A percentile compares a stretch with the other conserved stretches of the same genome.
phyloP scores from a whole-genome alignment of 1,284 basidiomycete species.

The Cutaneotrichosporon curvatum region DNA sequence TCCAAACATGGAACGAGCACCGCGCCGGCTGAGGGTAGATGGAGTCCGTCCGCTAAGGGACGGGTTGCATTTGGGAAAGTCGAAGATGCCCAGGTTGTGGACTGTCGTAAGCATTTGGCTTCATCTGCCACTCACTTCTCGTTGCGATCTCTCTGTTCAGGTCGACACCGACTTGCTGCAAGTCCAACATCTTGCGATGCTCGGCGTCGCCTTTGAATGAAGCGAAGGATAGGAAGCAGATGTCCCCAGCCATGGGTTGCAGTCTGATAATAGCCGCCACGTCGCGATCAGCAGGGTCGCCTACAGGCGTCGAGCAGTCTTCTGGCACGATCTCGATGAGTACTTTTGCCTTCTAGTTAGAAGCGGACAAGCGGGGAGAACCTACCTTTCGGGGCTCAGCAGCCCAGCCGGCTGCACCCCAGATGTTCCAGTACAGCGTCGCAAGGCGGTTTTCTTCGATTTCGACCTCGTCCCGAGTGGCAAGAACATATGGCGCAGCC shows the following conservation, averaged over 20 bases:
- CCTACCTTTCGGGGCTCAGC: constrained; percentile 51
- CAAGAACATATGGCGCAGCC: constrained; percentile 50
- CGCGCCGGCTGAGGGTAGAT: constrained; percentile 5
- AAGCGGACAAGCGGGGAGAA: not conserved
- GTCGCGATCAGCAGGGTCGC: constrained; percentile 38
- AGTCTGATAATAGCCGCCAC: constrained; percentile 60
- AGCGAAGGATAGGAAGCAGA: constrained; percentile 47
- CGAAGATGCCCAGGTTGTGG: not conserved
- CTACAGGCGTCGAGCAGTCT: constrained; percentile 42
- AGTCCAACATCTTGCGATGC: not conserved
- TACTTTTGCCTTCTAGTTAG: constrained; percentile 52
- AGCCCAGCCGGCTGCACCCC: constrained; percentile 11
- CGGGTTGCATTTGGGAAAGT: not conserved
- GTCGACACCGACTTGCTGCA: not conserved
- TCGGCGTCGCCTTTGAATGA: not conserved
- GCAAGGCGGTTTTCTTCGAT: constrained; percentile 5
- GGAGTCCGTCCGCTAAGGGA: not conserved
- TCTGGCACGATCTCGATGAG: constrained; percentile 71
- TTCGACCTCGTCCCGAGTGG: constrained; percentile 54
- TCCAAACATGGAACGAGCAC: constrained; percentile 33
- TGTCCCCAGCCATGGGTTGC: constrained; percentile 70
- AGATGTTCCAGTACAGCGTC: constrained; percentile 16
- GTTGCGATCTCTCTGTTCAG: not conserved
- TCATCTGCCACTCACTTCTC: too few species aligned
- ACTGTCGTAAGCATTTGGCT: not conserved